Conservation (phyloP, 768 basidiomycete species). For the Exidia glandulosa region DNA sequence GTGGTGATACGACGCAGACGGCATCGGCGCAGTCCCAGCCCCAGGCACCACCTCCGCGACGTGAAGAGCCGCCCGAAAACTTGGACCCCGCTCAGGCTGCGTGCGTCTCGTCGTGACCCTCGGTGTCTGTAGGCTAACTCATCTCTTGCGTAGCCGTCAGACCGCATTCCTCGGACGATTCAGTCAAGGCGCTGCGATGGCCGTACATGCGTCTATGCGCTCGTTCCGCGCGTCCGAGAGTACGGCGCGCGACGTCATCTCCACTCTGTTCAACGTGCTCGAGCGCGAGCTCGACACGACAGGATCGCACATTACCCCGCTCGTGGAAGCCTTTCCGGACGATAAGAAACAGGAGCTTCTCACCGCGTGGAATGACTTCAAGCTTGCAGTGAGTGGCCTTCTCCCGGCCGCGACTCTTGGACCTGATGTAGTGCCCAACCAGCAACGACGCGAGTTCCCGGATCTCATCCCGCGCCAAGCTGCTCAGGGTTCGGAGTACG, state of each 20-base stretch:
- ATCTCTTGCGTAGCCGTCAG: slow-evolving; percentile 41
- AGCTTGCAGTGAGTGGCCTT: slow-evolving; percentile 51
- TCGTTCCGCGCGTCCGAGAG: slow-evolving; percentile 70
- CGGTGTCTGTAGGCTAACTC: neutral
- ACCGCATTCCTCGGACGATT: slow-evolving; percentile 54
- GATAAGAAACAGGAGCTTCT: slow-evolving; percentile 74
- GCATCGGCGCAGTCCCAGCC: neutral
- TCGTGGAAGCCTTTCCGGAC: slow-evolving; percentile 62
- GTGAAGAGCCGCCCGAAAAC: slow-evolving; percentile 10
- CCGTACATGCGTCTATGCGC: slow-evolving; percentile 65
- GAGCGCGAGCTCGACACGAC: slow-evolving; percentile 61
- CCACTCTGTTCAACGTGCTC: slow-evolving; percentile 75
- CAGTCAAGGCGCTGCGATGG: slow-evolving; percentile 45
- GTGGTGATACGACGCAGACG: neutral
- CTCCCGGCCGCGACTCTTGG: neutral
- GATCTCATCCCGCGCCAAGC: slow-evolving; percentile 44
- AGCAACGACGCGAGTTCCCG: slow-evolving; percentile 84
- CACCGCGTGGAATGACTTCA: slow-evolving; percentile 72
- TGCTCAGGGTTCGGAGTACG: slow-evolving; percentile 52
- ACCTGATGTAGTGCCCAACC: neutral
- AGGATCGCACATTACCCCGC: slow-evolving; percentile 55
- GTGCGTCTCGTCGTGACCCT: neutral
- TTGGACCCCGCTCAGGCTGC: slow-evolving; percentile 19
- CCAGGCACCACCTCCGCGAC: neutral
- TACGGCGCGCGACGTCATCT: slow-evolving; percentile 73